Base-by-base conservation (phyloP, 495 filamentous ascomycete genomes). In the Aspergillus panamensis region DNA sequence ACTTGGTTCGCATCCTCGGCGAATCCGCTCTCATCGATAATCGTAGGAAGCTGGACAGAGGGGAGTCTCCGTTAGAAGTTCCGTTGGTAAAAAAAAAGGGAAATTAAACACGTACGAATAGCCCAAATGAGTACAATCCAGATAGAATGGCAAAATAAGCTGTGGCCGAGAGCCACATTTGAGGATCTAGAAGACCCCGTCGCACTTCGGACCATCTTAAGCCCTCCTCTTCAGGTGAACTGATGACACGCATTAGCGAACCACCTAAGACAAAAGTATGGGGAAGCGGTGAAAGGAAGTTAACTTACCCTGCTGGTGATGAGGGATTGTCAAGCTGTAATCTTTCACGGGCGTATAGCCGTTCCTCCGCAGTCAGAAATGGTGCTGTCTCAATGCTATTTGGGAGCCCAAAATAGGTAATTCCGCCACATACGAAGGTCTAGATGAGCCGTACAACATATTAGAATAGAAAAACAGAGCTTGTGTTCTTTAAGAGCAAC, bases 21-120 rank as follows among this genome's bases (percentile, higher is more conserved):
- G 40, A 79, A 95, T 19, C 90, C 90, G 32, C 73, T 80, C 37
- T 85, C 81, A 37, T 75, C 64, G 61, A 97, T 88, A 66, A 96
- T 96, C 20, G 85, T 86, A 3, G 93, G 93, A 0, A 97, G 58
- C 73, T 76, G 13, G 2, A 30, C 4, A 47, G 0, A 5, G 8
- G 31, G 3, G 35, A 39, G 10, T 10, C 35, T n/a, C 8, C 33
- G 30, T 44, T 39, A 9, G 14, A 16, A 40, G 48, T 6, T 39
- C 20, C 30, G 14, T 19, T 2, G 25, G 25, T 5, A 25, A 25
- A 25, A 17, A 37, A 6, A 17, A 53, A 31, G 12, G 16, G 19
- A 8, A 17, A 53, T 30, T 29, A 12, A 30, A 19, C 6, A 43
- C 71, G 51, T 67, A 76, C 73, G 45, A 77, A 77, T 19, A 77